These are phyloP conservation scores for Fusarium setosum DNA, from an alignment of 2,329 filamentous ascomycete species.

Conservation along the genomic window DNA sequence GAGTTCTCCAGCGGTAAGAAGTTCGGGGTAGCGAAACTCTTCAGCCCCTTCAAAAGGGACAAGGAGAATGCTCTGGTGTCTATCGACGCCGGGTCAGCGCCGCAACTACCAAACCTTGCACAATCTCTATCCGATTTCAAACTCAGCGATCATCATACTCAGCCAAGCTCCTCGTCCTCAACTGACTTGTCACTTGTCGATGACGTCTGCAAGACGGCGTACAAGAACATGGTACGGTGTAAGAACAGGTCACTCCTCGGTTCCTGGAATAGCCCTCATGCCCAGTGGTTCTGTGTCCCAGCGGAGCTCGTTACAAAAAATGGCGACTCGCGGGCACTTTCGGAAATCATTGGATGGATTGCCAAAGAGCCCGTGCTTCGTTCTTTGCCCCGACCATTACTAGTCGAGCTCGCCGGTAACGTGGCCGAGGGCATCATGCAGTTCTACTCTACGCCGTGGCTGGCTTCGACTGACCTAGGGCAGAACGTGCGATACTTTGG, in stretches of 20 bases:
- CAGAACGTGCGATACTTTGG: background rate
- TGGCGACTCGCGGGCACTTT: background rate
- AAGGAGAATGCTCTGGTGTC: background rate
- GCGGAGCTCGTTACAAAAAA: background rate
- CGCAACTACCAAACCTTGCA: background rate
- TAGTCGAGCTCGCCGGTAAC: background rate
- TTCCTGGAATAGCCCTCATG: background rate
- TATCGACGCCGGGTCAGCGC: background rate
- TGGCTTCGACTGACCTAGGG: background rate
- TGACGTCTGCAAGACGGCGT: background rate
- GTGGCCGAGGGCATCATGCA: background rate
- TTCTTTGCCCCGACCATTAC: background rate
- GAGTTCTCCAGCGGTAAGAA: too few relatives aligned
- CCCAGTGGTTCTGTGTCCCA: background rate
- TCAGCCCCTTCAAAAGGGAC: background rate
- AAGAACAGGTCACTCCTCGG: background rate
- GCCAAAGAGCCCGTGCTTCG: background rate
- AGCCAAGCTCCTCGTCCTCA: background rate
- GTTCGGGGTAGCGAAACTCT: background rate
- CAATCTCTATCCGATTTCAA: background rate
- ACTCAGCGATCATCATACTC: background rate
- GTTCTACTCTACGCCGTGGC: background rate
- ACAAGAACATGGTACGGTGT: background rate
- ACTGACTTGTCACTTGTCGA: background rate
- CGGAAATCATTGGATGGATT: background rate